These are phyloP conservation scores for Mortierella sp. DNA, from an alignment of 371 early-diverging fungal genomes.

Conservation along the genomic window DNA sequence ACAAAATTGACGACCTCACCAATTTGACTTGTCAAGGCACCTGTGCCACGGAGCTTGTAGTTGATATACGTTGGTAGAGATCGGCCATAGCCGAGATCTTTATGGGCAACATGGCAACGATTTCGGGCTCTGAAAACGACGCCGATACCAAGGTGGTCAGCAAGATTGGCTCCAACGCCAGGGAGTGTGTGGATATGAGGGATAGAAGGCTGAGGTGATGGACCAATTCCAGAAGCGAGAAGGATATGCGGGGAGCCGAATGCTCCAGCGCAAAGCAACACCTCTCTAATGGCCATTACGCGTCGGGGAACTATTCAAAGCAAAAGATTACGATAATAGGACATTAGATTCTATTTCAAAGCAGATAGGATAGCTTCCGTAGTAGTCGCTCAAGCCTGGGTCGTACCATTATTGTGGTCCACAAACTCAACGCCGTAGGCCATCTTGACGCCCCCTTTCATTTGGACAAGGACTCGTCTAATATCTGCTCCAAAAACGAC, in stretches of 20 bases:
- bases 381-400: neutral
- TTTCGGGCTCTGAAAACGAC: conserved; percentile 29
- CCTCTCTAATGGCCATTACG: conserved; percentile 28
- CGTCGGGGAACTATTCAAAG: conserved; percentile 17
- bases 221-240: conserved; percentile 43
- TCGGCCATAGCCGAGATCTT: neutral
- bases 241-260: conserved; percentile 44
- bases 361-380: too few species aligned
- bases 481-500: conserved; percentile 40
- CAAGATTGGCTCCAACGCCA: conserved; percentile 58
- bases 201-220: conserved; percentile 30
- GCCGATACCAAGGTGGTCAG: conserved; percentile 49
- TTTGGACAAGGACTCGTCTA: conserved; percentile 27
- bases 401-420: conserved; percentile 33
- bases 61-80: conserved; percentile 5
- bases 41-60: conserved; percentile 18
- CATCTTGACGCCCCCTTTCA: conserved; percentile 28
- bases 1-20: conserved; percentile 40
- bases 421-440: conserved; percentile 41
- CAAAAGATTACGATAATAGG: neutral
- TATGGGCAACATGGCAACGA: conserved; percentile 16
- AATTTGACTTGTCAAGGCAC: conserved; percentile 26
- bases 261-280: conserved; percentile 41
- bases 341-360: too few species aligned
- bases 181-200: conserved; percentile 48